Evolutionary conservation across 2,329 filamentous ascomycete species (phyloP).

Genomic region (Pezizomycotina sp.): DNA sequence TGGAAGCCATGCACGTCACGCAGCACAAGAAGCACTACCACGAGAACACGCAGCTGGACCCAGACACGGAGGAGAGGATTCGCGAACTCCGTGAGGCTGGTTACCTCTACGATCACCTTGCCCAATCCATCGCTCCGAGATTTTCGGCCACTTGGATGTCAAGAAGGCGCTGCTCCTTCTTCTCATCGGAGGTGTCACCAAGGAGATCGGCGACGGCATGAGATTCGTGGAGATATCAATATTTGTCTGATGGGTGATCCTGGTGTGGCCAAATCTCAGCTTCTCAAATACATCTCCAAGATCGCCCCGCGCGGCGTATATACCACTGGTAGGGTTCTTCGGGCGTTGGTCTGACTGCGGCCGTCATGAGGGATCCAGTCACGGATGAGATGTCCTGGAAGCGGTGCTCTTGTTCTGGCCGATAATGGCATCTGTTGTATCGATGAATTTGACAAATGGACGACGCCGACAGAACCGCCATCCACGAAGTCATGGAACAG

Average conservation of each 20-base stretch:
- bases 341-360: conserved; percentile 66
- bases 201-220: conserved; percentile 96
- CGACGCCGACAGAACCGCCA: conserved; percentile 63
- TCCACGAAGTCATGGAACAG: conserved; percentile 80
- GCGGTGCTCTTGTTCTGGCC: conserved; percentile 60
- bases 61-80: conserved; percentile 63
- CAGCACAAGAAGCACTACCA: conserved; percentile 99
- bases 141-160: conserved; percentile 88
- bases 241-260: conserved; percentile 98
- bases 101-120: conserved; percentile 87
- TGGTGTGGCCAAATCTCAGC: conserved; percentile 96
- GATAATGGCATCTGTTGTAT: conserved; percentile 78
- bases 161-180: conserved; percentile 95
- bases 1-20: conserved; percentile 81
- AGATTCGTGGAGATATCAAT: conserved; percentile 96
- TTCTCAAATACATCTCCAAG: conserved; percentile 96
- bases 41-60: conserved; percentile 62
- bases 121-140: conserved; percentile 96
- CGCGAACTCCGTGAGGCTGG: conserved; percentile 70
- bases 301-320: conserved; percentile 85
- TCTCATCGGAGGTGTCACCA: conserved; percentile 87
- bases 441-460: conserved; percentile 86
- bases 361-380: conserved; percentile 68
- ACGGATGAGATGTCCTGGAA: conserved; percentile 74
- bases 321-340: conserved; percentile 67